Evolutionary conservation across 78 protist species (phyloP).

Genomic region (Guillardia theta): DNA sequence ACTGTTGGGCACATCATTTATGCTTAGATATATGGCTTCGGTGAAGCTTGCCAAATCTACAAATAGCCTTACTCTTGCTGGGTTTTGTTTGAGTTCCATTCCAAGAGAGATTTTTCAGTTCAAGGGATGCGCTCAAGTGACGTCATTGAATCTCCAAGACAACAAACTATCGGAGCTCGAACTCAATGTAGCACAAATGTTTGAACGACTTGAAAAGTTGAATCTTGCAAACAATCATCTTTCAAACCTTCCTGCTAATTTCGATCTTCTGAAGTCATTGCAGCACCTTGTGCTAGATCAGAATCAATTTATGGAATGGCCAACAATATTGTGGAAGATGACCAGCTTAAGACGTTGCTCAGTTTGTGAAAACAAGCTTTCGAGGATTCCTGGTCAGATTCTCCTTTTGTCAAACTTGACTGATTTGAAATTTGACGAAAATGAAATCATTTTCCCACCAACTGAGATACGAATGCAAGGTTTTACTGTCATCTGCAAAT

Average conservation of each 20-base stretch:
- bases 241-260: too few relatives aligned
- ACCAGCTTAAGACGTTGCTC: not conserved
- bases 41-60: not conserved
- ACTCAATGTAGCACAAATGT: too few relatives aligned
- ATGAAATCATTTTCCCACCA: not conserved
- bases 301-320: not conserved
- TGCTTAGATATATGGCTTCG: not conserved
- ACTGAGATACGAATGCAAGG: not conserved
- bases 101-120: not conserved
- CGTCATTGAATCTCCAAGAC: not conserved
- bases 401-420: not conserved
- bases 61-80: not conserved
- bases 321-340: not conserved
- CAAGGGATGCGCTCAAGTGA: not conserved
- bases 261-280: too few relatives aligned
- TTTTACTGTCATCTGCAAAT: not conserved
- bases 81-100: not conserved
- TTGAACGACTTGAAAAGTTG: too few relatives aligned
- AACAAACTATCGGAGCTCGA: not conserved
- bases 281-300: too few relatives aligned
- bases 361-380: not conserved
- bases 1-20: not conserved
- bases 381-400: not conserved
- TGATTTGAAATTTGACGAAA: not conserved
- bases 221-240: too few relatives aligned